Evolutionary conservation across 768 basidiomycete species (phyloP), one percentile per base, ranked within the genome.

Genomic region (Podaxis pistillaris): DNA sequence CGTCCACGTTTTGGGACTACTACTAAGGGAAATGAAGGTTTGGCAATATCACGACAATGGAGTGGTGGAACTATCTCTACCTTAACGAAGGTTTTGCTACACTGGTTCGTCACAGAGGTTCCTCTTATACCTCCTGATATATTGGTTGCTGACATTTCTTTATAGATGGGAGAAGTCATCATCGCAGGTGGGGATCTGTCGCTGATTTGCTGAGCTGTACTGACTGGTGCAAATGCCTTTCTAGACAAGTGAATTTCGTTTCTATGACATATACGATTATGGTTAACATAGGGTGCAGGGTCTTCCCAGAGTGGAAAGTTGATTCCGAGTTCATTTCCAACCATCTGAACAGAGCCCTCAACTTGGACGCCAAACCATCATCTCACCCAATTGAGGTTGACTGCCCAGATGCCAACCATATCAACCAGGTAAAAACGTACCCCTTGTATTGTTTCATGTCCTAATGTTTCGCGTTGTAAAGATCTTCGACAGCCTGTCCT

Each of bases 371-470:
- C 1, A 92, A 93, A 69, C 76, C 86, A 8, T 93, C 93, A 22
- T 94, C 92, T 11, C 96, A 98, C 72, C 91, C 96, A 1, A 91
- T 98, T 68, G 93, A 98, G 72, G 93, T 96, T 28, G 88, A 90
- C 13, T 93, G 91, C 70, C 90, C 89, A 0, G 93, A 96, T 71
- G 90, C 92, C 7, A 89, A 91, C 69, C 83, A 89, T 67, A 92
- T 94, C 69, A 90, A 89, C 68, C 89, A 90, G 78, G 87, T 87
- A 51, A 52, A 62, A 62, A 22, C 13, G 15, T 26, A 26, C 30
- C 40, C 56, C 49, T 22, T 24, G 36, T 0, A 58, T 30, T 17
- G 19, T 54, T 56, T 50, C 19, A 28, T 44, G 26, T 49, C 53
- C 60, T 37, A 19, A 47, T 33, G 28, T 15, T 36, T 49, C 47